Percentiles rank a stretch among this genome's conserved stretches.
phyloP scores from a whole-genome alignment of 202 grass and related monocot species.

The Carex arenaria region DNA sequence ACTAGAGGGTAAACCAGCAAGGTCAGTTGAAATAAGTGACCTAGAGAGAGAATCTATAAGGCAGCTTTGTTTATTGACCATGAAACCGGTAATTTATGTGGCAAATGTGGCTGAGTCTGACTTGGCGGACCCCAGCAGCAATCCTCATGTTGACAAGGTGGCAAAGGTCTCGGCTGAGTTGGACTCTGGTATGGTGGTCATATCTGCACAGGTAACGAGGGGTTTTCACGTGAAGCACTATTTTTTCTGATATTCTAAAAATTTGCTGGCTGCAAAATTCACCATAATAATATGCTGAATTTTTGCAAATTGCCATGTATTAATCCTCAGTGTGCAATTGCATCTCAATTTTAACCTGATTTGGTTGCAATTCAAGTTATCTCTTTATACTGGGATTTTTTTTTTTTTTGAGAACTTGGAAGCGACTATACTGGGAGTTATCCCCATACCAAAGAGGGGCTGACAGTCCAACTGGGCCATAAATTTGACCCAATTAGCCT shows the following conservation, averaged over 20 bases:
- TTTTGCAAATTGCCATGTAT: neutral
- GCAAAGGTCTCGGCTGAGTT: slow-evolving; percentile 62
- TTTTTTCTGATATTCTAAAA: neutral
- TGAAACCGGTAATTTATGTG: slow-evolving; percentile 97
- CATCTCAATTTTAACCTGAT: neutral
- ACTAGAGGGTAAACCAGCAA: slow-evolving; percentile 79
- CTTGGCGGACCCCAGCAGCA: slow-evolving; percentile 64
- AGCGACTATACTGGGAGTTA: neutral
- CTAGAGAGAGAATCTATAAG: slow-evolving; percentile 81
- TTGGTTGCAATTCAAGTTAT: neutral
- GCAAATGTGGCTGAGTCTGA: slow-evolving; percentile 96
- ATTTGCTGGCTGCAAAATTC: neutral
- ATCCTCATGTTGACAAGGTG: slow-evolving; percentile 76
- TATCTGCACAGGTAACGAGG: slow-evolving; percentile 84
- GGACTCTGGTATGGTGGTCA: slow-evolving; percentile 82
- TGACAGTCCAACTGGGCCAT: neutral
- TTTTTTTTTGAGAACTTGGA: too few relatives aligned
- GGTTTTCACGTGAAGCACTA: neutral
- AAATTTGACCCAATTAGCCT: neutral
- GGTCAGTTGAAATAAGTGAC: slow-evolving; percentile 76
- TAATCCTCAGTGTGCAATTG: neutral
- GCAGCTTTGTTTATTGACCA: slow-evolving; percentile 84
- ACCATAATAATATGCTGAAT: neutral
- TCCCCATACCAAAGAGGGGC: neutral
- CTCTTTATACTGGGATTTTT: neutral